phyloP scores from a whole-genome alignment of 1,284 basidiomycete species.

The Xanthoconium separans region DNA sequence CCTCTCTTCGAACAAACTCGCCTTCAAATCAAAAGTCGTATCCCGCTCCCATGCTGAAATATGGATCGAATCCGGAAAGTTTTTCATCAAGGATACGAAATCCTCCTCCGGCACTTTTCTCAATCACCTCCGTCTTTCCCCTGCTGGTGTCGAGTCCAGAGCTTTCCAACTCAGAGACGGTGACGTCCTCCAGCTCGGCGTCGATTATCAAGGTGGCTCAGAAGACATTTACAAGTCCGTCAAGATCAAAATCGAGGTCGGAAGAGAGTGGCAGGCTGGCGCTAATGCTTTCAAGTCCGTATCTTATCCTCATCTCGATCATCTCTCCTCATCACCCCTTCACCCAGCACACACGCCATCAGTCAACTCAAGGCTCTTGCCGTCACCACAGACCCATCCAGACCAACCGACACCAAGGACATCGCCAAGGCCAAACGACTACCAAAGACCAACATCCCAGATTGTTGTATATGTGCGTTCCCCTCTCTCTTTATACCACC shows the following conservation, averaged over 20 bases:
- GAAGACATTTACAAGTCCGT: constrained; percentile 99
- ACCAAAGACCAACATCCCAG: constrained; percentile 65
- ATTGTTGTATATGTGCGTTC: constrained; percentile 89
- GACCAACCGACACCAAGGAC: constrained; percentile 11
- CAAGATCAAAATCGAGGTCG: constrained; percentile 92
- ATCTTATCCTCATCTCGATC: neutral
- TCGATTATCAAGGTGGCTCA: constrained; percentile 97
- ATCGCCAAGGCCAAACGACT: constrained; percentile 31
- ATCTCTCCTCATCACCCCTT: neutral
- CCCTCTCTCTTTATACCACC: neutral
- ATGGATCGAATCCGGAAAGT: constrained; percentile 71
- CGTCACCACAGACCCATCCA: constrained; percentile 26
- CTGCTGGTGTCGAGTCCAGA: constrained; percentile 80
- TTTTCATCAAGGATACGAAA: constrained; percentile 91
- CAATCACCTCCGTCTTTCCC: constrained; percentile 89
- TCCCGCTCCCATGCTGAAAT: constrained; percentile 10
- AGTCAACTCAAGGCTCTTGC: constrained; percentile 80
- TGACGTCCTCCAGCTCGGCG: constrained; percentile 93
- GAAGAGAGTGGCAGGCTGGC: constrained; percentile 86
- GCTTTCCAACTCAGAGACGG: constrained; percentile 88
- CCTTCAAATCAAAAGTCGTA: constrained; percentile 70
- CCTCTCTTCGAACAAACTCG: constrained; percentile 78
- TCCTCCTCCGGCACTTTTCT: constrained; percentile 92
- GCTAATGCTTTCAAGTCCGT: constrained; percentile 95
- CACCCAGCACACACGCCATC: constrained; percentile 68